Evolutionary conservation across 495 filamentous ascomycete genomes (phyloP).

Genomic region (Rhypophila decipiens): DNA sequence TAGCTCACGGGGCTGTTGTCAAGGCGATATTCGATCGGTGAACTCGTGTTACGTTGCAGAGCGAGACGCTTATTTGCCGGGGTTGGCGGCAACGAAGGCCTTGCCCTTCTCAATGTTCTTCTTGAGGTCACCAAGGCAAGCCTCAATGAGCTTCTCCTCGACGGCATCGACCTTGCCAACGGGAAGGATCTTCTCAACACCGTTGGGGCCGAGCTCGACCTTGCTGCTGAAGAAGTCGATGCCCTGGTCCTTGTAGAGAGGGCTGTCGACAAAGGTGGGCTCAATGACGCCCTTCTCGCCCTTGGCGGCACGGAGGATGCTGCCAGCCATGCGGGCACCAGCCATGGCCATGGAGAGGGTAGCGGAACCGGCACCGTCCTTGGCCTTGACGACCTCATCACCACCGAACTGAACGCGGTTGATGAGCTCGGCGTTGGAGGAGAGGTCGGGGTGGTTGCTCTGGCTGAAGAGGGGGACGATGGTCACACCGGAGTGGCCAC

Average conservation of each 20-base stretch:
- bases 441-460: constrained; percentile 77
- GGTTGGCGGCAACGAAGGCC: constrained; percentile 46
- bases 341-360: constrained; percentile 99
- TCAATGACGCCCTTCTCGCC: constrained; percentile 93
- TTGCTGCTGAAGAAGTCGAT: constrained; percentile 90
- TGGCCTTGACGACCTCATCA: constrained; percentile 99
- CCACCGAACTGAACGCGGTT: constrained; percentile 98
- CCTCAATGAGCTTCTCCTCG: constrained; percentile 86
- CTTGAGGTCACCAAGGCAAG: constrained; percentile 78
- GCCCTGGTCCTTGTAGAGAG: constrained; percentile 95
- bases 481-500: constrained; percentile 95
- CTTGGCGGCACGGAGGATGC: constrained; percentile 82
- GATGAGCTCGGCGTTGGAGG: constrained; percentile 69
- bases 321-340: constrained; percentile 94
- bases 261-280: constrained; percentile 94
- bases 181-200: constrained; percentile 85
- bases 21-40: too few species aligned
- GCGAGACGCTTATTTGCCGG: constrained; percentile 43
- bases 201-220: constrained; percentile 92
- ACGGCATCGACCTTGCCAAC: constrained; percentile 74
- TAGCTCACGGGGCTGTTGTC: too few species aligned
- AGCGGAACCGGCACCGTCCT: constrained; percentile 95
- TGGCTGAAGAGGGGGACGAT: constrained; percentile 97
- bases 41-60: too few species aligned
- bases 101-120: constrained; percentile 61